Base-by-base conservation (phyloP, 2,329 filamentous ascomycete genomes). In the Aspergillus sp. region DNA sequence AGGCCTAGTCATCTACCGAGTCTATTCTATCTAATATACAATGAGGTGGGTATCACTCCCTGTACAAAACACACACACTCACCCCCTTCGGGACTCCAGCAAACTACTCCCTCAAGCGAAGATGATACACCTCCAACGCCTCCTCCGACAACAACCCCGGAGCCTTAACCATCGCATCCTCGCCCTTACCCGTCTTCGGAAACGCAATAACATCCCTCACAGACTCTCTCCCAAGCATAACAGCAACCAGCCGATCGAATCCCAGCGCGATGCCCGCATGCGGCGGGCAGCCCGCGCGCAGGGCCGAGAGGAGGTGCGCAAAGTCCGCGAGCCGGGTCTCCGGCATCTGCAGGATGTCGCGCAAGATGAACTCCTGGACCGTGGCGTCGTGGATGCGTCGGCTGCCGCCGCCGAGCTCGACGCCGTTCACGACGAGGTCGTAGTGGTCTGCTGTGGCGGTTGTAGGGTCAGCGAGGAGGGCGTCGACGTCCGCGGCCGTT, bases 191-290 rank as follows among this genome's bases (percentile, higher is more conserved):
- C 40, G 77, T 88, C 68, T 98, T 98, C 0, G 91, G 93, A 52
- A 98, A 98, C 0, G 88, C 88, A 58, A 98, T 95, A 2, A 98
- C 89, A 63, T 98, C 89, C 38, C 84, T 70, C 3, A 98, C 81
- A 1, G 81, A 86, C 8, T 81, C 71, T 19, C 74, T 80, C 1
- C 80, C 81, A 14, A 81, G 74, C 68, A 98, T 74, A 1, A 94
- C 66, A 1, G 89, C 81, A 24, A 91, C 71, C 30, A 98, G 60
- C 3, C 91, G 72, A 57, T 98, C 91, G 55, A 95, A 94, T 0
- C 91, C 91, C 11, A 98, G 66, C 1, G 91, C 91, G 42, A 98
- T 82, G 0, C 91, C 91, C 0, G 91, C 88, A 54, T 98, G 91
- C 0, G 91, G 93, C 8, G 91, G 91, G 63, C 91, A 96, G 0